These are phyloP conservation scores for Barnettozyma botsteinii DNA, from an alignment of 805 yeast genomes.

Conservation along the genomic window DNA sequence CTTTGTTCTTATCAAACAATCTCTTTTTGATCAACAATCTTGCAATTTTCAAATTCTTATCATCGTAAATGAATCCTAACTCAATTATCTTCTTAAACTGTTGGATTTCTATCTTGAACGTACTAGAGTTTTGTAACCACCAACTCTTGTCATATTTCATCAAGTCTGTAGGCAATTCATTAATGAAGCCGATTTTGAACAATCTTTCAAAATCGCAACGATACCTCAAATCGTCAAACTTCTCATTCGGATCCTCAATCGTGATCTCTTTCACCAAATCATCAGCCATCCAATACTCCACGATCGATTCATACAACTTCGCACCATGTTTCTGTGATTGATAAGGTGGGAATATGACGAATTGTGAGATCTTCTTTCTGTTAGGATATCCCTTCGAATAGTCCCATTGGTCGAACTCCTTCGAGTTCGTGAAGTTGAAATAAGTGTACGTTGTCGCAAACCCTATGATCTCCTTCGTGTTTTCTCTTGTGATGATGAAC, in stretches of 20 bases:
- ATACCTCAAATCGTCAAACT: constrained; percentile 87
- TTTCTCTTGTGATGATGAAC: constrained; percentile 42
- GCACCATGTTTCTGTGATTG: constrained; percentile 75
- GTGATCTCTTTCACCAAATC: constrained; percentile 59
- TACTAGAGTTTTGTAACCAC: constrained; percentile 32
- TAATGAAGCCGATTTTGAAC: constrained; percentile 28
- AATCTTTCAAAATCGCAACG: constrained; percentile 62
- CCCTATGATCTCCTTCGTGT: constrained; percentile 52
- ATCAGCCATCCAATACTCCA: constrained; percentile 51
- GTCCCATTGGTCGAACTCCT: constrained; percentile 38
- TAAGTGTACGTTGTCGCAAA: constrained; percentile 80
- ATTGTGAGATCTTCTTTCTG: constrained; percentile 83
- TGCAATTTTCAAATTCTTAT: constrained; percentile 29
- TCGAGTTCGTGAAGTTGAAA: constrained; percentile 62
- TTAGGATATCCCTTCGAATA: constrained; percentile 24
- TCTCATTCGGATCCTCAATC: constrained; percentile 92
- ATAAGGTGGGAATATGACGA: constrained; percentile 75
- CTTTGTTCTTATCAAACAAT: constrained; percentile 71
- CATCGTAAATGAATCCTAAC: constrained; percentile 49
- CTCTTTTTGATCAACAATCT: constrained; percentile 68
- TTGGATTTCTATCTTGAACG: constrained; percentile 61
- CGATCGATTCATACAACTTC: constrained; percentile 50
- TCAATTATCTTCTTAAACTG: constrained; percentile 77
- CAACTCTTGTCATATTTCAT: constrained; percentile 30
- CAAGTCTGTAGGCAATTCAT: constrained; percentile 24